Conservation (phyloP, 2,329 filamentous ascomycete genomes). For the Pseudocercospora cruenta region DNA sequence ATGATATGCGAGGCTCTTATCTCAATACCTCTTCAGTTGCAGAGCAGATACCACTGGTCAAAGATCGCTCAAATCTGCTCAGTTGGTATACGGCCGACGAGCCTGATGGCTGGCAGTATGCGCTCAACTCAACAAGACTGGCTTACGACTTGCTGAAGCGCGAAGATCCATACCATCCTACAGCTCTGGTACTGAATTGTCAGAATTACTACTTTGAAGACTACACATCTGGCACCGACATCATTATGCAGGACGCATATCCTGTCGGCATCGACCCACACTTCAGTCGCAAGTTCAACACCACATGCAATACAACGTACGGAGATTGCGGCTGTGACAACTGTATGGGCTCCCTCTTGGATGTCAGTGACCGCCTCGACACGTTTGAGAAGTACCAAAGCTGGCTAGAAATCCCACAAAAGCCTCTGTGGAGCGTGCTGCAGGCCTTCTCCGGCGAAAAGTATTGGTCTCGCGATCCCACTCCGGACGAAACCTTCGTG, state of each 20-base stretch:
- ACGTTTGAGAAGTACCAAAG: slow-evolving; percentile 46
- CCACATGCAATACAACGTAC: slow-evolving; percentile 61
- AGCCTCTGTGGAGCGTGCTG: slow-evolving; percentile 55
- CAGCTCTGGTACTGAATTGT: slow-evolving; percentile 64
- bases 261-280: slow-evolving; percentile 61
- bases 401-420: slow-evolving; percentile 44
- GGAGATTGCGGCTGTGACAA: slow-evolving; percentile 68
- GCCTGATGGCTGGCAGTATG: slow-evolving; percentile 61
- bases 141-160: slow-evolving; percentile 52
- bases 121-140: slow-evolving; percentile 52
- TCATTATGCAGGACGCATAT: slow-evolving; percentile 64
- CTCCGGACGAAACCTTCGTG: slow-evolving; percentile 48
- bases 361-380: slow-evolving; percentile 55
- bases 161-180: slow-evolving; percentile 65
- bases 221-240: slow-evolving; percentile 60
- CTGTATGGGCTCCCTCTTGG: slow-evolving; percentile 57
- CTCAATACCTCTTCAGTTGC: slow-evolving; percentile 44
- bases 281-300: slow-evolving; percentile 59
- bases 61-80: slow-evolving; percentile 43
- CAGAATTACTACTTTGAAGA: slow-evolving; percentile 62
- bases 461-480: slow-evolving; percentile 55
- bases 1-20: slow-evolving; percentile 50
- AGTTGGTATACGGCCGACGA: slow-evolving; percentile 58
- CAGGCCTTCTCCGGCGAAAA: slow-evolving; percentile 54
- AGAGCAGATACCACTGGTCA: slow-evolving; percentile 43